Evolutionary conservation across 331 rosid species (phyloP), one percentile per base, ranked within the genome.

Genomic region (Quercus tomentella): DNA sequence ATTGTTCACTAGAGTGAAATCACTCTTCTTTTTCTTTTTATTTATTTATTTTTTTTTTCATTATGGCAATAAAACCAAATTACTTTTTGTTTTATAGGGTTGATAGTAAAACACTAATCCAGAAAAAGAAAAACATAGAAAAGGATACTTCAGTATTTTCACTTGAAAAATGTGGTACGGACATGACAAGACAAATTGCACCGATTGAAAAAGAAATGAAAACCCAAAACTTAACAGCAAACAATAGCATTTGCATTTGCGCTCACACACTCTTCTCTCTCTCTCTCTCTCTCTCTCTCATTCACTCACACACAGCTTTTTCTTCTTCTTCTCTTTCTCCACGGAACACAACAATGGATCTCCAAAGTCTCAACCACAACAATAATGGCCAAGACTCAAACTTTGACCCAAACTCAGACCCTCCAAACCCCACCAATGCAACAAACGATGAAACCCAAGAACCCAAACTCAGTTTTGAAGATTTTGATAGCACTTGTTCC

Each of bases 401-500:
- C 70, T 56, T 76, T 23, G 56, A 83, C 31, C 51, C 74, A 5
- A 77, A 77, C 43, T 67, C 56, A 26, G 84, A 87, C 79, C 54
- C 83, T 35, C 81, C 77, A 52, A 77, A 78, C 81, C 74, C 55
- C 8, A 67, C 45, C 75, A 84, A 79, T 82, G 89, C 73, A 11
- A 49, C 16, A 49, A 14, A 49, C 55, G 55, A 49, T 49, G 88
- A 81, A 79, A 52, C 72, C 79, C 80, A 68, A 80, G 88, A 86
- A 6, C 28, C 80, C 15, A 84, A 80, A n/a, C 77, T 35, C 17
- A 17, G 80, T 7, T 84, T 79, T 9, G 96, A 95, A 7, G 96
- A 93, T 82, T 49, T 84, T 1, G 99, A 95, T 43, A 92, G 97
- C 82, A 84, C 81, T 63, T 95, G 96, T 51, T 95, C 99, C 43